Conservation (phyloP, 305 asterid genomes). For the Rubia tinctorum region DNA sequence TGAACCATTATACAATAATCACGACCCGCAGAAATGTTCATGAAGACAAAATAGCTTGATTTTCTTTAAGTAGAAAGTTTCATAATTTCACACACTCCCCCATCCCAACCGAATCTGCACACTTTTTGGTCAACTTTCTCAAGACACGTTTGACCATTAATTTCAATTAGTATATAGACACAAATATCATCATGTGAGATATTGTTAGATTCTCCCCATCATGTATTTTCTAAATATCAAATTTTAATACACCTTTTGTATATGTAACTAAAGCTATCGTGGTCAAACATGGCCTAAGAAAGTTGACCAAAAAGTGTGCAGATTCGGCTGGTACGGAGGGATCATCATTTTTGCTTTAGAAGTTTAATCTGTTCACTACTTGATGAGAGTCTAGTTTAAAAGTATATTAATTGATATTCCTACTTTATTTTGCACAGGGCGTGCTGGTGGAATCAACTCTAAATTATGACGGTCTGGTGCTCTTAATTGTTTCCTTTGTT, state of each 20-base stretch:
- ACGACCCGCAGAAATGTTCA: neutral
- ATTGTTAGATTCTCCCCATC: too few relatives aligned
- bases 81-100: neutral
- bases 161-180: too few relatives aligned
- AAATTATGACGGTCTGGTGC: slow-evolving; percentile 71
- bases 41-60: neutral
- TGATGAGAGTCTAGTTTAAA: neutral
- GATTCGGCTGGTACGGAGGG: too few relatives aligned
- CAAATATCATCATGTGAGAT: too few relatives aligned
- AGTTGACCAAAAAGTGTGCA: too few relatives aligned
- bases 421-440: slow-evolving; percentile 45
- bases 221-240: too few relatives aligned
- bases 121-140: too few relatives aligned
- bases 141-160: too few relatives aligned
- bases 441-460: slow-evolving; percentile 59
- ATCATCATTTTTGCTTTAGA: neutral
- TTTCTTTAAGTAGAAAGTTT: neutral
- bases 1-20: neutral
- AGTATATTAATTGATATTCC: slow-evolving; percentile 17
- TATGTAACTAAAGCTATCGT: too few relatives aligned
- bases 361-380: neutral
- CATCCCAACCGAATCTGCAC: too few relatives aligned
- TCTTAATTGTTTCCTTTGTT: slow-evolving; percentile 54
- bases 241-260: too few relatives aligned
- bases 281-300: too few relatives aligned